Percentiles rank a stretch among this genome's conserved stretches.
These are phyloP conservation scores for Coemansia sp. DNA, from an alignment of 192 early-diverging fungal genomes.

Conservation along the genomic window DNA sequence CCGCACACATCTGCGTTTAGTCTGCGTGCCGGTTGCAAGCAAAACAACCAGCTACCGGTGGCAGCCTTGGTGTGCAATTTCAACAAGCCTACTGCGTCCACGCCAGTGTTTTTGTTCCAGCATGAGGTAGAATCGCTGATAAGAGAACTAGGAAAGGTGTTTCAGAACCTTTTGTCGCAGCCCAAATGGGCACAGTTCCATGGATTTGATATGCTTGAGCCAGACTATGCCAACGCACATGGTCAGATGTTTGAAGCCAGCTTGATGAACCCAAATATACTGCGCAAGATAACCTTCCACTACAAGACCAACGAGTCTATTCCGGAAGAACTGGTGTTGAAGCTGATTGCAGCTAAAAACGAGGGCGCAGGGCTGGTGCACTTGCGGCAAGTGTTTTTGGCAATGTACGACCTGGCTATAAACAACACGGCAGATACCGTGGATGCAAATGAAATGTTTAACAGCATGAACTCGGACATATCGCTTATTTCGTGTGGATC, in stretches of 20 bases:
- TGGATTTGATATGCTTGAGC: constrained; percentile 58
- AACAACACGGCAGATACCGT: constrained; percentile 54
- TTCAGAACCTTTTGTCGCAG: constrained; percentile 58
- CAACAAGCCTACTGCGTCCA: constrained; percentile 53
- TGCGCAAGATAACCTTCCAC: constrained; percentile 58
- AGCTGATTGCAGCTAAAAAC: constrained; percentile 60
- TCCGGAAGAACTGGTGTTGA: constrained; percentile 60
- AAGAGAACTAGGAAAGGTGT: constrained; percentile 66
- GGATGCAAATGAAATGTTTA: constrained; percentile 33
- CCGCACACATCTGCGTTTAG: constrained; percentile 66
- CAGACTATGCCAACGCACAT: constrained; percentile 74
- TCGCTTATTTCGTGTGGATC: constrained; percentile 18
- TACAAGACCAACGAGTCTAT: constrained; percentile 62
- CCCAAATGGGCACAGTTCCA: constrained; percentile 66
- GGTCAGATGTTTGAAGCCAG: too few species aligned
- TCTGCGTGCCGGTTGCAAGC: constrained; percentile 57
- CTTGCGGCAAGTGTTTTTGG: constrained; percentile 67
- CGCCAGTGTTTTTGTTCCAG: constrained; percentile 68
- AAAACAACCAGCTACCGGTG: constrained; percentile 49
- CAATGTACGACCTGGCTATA: constrained; percentile 64
- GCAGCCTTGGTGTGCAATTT: constrained; percentile 62
- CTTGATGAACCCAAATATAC: constrained; percentile 45
- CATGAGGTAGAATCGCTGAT: constrained; percentile 69
- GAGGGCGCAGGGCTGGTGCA: constrained; percentile 60
- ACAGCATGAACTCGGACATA: constrained; percentile 21